Evolutionary conservation across 2,329 filamentous ascomycete species (phyloP), one percentile per base, ranked within the genome.

Genomic region (Aspergillus carbonarius): DNA sequence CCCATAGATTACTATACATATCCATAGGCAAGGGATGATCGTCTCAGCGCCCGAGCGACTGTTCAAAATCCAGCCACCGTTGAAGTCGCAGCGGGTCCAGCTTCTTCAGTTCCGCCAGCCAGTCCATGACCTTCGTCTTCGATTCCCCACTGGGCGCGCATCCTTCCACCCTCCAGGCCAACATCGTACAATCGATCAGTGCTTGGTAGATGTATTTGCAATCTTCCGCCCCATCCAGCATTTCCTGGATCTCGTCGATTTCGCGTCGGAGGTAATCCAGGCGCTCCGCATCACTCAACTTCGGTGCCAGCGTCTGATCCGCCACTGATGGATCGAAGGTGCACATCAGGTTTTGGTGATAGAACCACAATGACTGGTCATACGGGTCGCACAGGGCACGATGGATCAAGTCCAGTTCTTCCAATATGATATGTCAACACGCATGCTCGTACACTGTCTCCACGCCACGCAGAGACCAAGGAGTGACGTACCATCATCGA

Each of bases 301-400:
- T 81, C 0, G 86, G 85, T 13, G 87, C 83, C 66, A 96, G 89
- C 9, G 83, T 83, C 18, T 82, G 77, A 2, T 78, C 70, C 13
- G 79, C 76, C 13, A 72, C 78, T 50, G 76, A 78, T 68, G 79
- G 81, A 54, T 83, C 79, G 66, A 90, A 79, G 69, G 88, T 89
- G 60, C 87, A 84, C 78, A 97, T 86, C 58, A 97, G 79, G 69
- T 89, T 96, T 67, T 95, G 90, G 73, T 98, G 92, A 71, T 99
- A 98, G 75, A 96, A 96, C 93, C 95, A 99, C 5, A 97, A 82
- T 17, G 92, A 96, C 72, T 98, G 93, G 71, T 98, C 93, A 66
- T 96, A 92, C 0, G 93, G 92, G 58, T 96, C 93, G 37, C 92
- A 95, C 50, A 98, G 81, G 0, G 90, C 93, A 57, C 88, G 84